Evolutionary conservation across 31 red algal species (phyloP).

Genomic region (Porphyra umbilicalis): DNA sequence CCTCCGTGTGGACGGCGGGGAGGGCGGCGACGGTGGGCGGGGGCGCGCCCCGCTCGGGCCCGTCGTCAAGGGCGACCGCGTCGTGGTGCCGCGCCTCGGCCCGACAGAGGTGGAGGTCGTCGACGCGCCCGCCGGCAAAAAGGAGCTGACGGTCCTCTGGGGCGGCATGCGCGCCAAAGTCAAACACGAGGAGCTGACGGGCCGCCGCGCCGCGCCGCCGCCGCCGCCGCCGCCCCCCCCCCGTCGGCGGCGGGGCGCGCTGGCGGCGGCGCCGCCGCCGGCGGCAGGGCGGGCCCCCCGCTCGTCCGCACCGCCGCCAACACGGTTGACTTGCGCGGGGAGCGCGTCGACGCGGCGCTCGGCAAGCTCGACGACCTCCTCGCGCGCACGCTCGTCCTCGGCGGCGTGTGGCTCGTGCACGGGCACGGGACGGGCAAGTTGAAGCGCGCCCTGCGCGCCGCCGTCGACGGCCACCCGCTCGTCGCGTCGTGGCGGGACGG

Average conservation of each 20-base stretch:
- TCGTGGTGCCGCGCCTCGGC: conserved; percentile 38
- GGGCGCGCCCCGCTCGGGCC: background rate
- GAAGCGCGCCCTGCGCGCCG: conserved; percentile 11
- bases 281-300: conserved; percentile 1
- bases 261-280: background rate
- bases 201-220: background rate
- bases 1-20: background rate
- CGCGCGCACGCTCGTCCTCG: conserved; percentile 45
- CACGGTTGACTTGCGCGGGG: conserved; percentile 83
- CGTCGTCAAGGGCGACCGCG: conserved; percentile 18
- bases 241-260: background rate
- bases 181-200: conserved; percentile 23
- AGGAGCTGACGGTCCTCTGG: conserved; percentile 53
- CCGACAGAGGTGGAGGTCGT: conserved; percentile 44
- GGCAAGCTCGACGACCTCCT: conserved; percentile 45
- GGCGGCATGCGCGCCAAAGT: conserved; percentile 80
- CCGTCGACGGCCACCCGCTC: conserved; percentile 2
- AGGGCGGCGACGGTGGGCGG: background rate
- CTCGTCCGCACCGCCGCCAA: conserved; percentile 55
- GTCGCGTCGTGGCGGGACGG: conserved; percentile 15
- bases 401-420: conserved; percentile 78
- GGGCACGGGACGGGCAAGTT: conserved; percentile 77
- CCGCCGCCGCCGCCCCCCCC: background rate
- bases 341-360: conserved; percentile 66
- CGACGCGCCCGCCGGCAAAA: conserved; percentile 24